These are phyloP conservation scores for Gigaspora rosea DNA, from an alignment of 192 early-diverging fungal species.

Conservation along the genomic window DNA sequence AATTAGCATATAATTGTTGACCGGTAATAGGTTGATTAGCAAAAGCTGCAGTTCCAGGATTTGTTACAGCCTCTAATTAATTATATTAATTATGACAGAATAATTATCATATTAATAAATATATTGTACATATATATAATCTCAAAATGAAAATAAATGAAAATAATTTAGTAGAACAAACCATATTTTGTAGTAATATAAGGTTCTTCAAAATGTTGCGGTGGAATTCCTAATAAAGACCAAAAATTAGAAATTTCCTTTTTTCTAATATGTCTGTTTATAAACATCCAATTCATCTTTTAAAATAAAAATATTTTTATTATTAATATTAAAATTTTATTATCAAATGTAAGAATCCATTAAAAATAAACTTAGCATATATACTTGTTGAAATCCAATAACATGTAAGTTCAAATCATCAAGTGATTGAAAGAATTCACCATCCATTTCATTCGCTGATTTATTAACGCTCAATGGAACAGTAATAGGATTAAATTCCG, in stretches of 20 bases:
- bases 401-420: conserved; percentile 23
- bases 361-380: background rate
- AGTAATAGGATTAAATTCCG: conserved; percentile 27
- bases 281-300: conserved; percentile 32
- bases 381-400: conserved; percentile 29
- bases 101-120: no score
- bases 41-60: conserved; percentile 6
- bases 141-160: no score
- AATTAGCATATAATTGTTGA: conserved; percentile 25
- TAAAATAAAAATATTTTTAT: background rate
- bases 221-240: conserved; percentile 10
- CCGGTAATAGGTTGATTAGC: background rate
- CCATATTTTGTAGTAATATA: conserved; percentile 25
- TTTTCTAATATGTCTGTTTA: conserved; percentile 18
- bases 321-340: background rate
- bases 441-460: background rate
- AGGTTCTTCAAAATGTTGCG: background rate
- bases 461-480: background rate
- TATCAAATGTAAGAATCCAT: background rate
- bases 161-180: background rate
- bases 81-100: background rate
- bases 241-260: background rate
- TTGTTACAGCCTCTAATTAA: conserved; percentile 21
- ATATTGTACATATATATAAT: no score
- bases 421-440: background rate